phyloP scores from a whole-genome alignment of 2,329 filamentous ascomycete species.

The Westerdykella sp. region DNA sequence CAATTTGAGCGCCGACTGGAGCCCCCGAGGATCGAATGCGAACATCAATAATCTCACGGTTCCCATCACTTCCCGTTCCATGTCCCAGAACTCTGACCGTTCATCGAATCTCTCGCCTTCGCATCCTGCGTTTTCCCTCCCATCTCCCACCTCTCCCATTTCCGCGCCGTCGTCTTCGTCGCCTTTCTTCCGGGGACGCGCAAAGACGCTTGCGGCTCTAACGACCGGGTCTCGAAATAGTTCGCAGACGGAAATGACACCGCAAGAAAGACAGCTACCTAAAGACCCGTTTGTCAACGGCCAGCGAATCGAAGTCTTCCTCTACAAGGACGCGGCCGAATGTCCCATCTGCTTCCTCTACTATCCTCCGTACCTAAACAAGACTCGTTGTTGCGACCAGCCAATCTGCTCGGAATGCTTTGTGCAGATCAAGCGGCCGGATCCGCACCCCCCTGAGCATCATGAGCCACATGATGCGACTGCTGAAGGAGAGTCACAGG shows the following conservation, averaged over 20 bases:
- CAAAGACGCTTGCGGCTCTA: conserved; percentile 81
- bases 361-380: conserved; percentile 91
- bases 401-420: conserved; percentile 98
- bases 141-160: conserved; percentile 52
- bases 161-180: conserved; percentile 43
- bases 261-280: conserved; percentile 72
- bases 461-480: conserved; percentile 41
- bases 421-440: conserved; percentile 92
- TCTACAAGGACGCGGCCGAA: conserved; percentile 86
- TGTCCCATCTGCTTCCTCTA: conserved; percentile 96
- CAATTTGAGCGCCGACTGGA: conserved; percentile 31
- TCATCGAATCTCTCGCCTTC: conserved; percentile 55
- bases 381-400: conserved; percentile 91
- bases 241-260: conserved; percentile 64
- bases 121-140: conserved; percentile 56
- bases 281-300: conserved; percentile 86
- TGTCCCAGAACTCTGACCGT: conserved; percentile 71
- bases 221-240: conserved; percentile 69
- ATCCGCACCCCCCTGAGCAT: conserved; percentile 84
- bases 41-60: conserved; percentile 69
- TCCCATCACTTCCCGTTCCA: conserved; percentile 69
- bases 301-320: conserved; percentile 83
- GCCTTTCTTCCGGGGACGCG: conserved; percentile 68
- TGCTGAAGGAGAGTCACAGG: conserved; percentile 41
- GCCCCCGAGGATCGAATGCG: conserved; percentile 49